Conservation (phyloP, 495 filamentous ascomycete genomes). For the Extremus antarcticus region DNA sequence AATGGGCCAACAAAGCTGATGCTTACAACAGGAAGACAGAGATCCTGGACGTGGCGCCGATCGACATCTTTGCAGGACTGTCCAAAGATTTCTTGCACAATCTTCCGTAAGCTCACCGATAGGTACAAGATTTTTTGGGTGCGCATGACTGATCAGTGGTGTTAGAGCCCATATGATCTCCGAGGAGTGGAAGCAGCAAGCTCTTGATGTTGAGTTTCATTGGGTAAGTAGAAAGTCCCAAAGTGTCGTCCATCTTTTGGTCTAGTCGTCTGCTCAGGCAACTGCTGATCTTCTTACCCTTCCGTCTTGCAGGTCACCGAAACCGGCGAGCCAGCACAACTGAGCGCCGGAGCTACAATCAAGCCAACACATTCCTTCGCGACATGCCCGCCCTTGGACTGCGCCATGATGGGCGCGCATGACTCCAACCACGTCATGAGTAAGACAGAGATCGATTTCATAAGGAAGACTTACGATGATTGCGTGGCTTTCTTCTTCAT, state of each 20-base stretch:
- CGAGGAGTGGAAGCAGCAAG: background rate
- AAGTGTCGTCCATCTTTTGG: no score
- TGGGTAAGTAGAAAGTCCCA: no score
- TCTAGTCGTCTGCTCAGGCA: no score
- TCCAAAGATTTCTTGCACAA: background rate
- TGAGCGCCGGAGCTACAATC: background rate
- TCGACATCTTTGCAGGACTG: background rate
- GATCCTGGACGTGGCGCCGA: constrained; percentile 7
- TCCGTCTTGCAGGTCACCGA: no score
- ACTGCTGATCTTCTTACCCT: no score
- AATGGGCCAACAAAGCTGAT: background rate
- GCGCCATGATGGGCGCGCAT: constrained; percentile 22
- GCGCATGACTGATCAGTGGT: no score
- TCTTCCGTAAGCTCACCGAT: no score
- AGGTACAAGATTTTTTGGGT: no score
- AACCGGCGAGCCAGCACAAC: background rate
- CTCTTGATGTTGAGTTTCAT: background rate
- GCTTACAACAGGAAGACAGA: background rate
- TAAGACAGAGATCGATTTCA: constrained; percentile 34
- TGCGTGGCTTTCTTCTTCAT: constrained; percentile 41
- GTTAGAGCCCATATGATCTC: background rate
- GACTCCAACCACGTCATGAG: constrained; percentile 32
- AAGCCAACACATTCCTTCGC: background rate
- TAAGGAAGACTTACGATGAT: constrained; percentile 32
- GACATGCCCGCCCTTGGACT: constrained; percentile 23